These are phyloP conservation scores for Lotus japonicus DNA, from an alignment of 306 rosid species.

Conservation along the genomic window DNA sequence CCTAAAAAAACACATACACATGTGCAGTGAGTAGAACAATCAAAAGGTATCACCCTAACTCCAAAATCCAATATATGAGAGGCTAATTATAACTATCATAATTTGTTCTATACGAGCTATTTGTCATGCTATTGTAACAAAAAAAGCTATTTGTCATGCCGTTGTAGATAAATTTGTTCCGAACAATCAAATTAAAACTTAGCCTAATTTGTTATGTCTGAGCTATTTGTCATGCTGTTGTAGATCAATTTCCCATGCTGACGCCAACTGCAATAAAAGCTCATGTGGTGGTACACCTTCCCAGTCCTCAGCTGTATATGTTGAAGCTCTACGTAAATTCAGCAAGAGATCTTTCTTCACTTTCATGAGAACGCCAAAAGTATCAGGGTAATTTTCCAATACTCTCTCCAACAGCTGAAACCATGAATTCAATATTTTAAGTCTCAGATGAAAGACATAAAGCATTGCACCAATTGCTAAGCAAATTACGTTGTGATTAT, in stretches of 20 bases:
- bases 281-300: conserved; percentile 81
- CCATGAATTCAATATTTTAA: background rate
- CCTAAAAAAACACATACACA: too few species aligned
- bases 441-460: conserved; percentile 8
- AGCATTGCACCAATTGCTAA: too few species aligned
- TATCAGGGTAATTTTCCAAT: conserved; percentile 66
- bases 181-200: too few species aligned
- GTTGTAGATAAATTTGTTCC: conserved; percentile 74
- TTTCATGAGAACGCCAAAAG: conserved; percentile 70
- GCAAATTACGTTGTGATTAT: too few species aligned
- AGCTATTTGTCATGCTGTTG: too few species aligned
- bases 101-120: conserved; percentile 16
- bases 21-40: too few species aligned
- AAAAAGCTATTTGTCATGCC: too few species aligned
- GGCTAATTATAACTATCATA: background rate
- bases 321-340: conserved; percentile 79
- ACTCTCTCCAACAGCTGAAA: conserved; percentile 77
- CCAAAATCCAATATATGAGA: background rate
- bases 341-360: conserved; percentile 68
- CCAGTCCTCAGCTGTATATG: conserved; percentile 93
- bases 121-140: too few species aligned
- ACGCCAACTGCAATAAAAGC: conserved; percentile 77
- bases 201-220: too few species aligned
- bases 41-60: background rate
- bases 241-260: conserved; percentile 88